phyloP scores from a whole-genome alignment of 176 grass and related monocot genomes.

The Tillandsia fasciculata region DNA sequence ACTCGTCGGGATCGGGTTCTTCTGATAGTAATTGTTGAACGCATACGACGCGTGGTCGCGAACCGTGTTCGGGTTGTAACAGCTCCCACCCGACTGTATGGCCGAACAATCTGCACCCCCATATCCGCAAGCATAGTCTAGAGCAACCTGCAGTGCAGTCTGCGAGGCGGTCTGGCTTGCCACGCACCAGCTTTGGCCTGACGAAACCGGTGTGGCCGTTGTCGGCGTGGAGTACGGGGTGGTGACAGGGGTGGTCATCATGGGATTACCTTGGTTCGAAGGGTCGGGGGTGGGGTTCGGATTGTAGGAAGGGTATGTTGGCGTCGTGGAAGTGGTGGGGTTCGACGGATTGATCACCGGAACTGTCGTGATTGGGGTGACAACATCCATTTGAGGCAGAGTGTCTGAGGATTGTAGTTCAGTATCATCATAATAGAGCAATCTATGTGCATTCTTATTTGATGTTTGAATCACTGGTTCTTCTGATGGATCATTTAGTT shows the following conservation, averaged over 20 bases:
- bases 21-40: constrained; percentile 96
- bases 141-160: constrained; percentile 57
- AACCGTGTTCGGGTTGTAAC: constrained; percentile 62
- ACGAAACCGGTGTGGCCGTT: constrained; percentile 17
- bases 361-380: constrained; percentile 39
- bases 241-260: constrained; percentile 1
- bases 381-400: constrained; percentile 40
- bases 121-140: constrained; percentile 75
- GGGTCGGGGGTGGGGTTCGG: constrained; percentile 1
- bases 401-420: constrained; percentile 2
- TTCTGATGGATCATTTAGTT: constrained; percentile 1
- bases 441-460: constrained; percentile 12
- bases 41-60: constrained; percentile 70
- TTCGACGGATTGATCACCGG: constrained; percentile 43
- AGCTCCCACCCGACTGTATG: constrained; percentile 60
- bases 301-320: constrained; percentile 8
- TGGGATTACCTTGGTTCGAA: constrained; percentile 13
- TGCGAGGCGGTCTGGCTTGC: constrained; percentile 43
- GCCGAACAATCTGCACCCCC: constrained; percentile 57
- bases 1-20: constrained; percentile 43
- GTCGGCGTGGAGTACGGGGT: constrained; percentile 26
- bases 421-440: neutral
- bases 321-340: neutral
- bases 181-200: constrained; percentile 67
- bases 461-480: neutral